Evolutionary conservation across 768 basidiomycete species (phyloP).

Genomic region (Royoungia palumana): DNA sequence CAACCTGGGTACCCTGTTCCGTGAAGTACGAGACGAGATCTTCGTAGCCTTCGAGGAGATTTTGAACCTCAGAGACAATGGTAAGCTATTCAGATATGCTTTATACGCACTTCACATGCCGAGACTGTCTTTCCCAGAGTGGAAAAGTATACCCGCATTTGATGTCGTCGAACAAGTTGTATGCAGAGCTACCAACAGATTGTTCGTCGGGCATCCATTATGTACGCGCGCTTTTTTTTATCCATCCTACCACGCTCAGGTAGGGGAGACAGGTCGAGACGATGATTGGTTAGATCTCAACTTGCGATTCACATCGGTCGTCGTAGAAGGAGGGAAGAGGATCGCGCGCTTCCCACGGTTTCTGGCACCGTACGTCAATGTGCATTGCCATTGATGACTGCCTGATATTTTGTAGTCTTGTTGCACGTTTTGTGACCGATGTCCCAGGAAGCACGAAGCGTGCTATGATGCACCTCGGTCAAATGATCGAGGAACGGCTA

Average conservation of each 20-base stretch:
- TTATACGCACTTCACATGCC: background rate
- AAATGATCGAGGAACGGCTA: conserved; percentile 30
- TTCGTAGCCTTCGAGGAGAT: conserved; percentile 36
- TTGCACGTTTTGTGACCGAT: conserved; percentile 13
- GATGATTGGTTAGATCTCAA: conserved; percentile 32
- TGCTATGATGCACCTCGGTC: conserved; percentile 17
- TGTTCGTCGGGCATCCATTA: conserved; percentile 48
- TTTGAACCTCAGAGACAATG: conserved; percentile 24
- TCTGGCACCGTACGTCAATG: conserved; percentile 34
- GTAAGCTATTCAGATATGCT: background rate
- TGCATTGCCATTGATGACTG: no score
- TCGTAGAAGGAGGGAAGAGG: conserved; percentile 19
- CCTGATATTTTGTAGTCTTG: conserved; percentile 13
- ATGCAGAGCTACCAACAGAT: conserved; percentile 40
- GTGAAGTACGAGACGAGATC: conserved; percentile 31
- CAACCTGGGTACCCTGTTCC: conserved; percentile 36
- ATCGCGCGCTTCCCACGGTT: conserved; percentile 33
- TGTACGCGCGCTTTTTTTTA: conserved; percentile 29
- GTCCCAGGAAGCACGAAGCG: conserved; percentile 4
- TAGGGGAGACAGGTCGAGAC: conserved; percentile 24
- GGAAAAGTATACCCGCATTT: conserved; percentile 33
- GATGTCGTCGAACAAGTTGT: conserved; percentile 35
- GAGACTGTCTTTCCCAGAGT: conserved; percentile 29
- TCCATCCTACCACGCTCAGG: background rate
- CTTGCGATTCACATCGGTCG: conserved; percentile 30